Evolutionary conservation across 331 rosid species (phyloP), one percentile per base, ranked within the genome.

Genomic region (Malus hybrid): DNA sequence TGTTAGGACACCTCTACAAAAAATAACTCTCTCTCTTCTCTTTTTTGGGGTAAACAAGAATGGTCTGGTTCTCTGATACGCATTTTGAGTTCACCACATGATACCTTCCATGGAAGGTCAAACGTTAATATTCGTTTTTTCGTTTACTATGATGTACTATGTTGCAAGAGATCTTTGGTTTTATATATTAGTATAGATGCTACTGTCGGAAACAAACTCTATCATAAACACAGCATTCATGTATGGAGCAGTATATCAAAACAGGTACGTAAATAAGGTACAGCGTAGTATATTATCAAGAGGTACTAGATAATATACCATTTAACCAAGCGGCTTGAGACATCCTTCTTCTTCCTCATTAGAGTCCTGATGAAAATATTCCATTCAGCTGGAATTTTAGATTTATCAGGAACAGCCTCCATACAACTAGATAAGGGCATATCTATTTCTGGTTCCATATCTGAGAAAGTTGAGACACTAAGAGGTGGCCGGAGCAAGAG

Each of bases 401-500:
- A 84, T 77, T 83, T 81, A 86, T 80, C 44, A 74, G 81, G 73
- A 83, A 70, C 64, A 76, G 78, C 77, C 76, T 81, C 87, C 65
- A 34, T 33, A 70, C 63, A 77, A 66, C 68, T 79, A 61, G 77
- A 68, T 57, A 81, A 79, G 55, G 78, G 58, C 80, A 63, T 36
- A 70, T 72, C 77, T 67, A 63, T 65, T 29, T 82, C 83, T 58
- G 13, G 79, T 71, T 83, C 84, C 70, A 79, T 56, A 74, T 86
- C 79, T 22, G 87, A 63, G 57, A 70, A 77, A 76, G 48, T 79
- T 69, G 85, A 80, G 85, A 70, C 18, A 73, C 66, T 79, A 44
- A 83, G 26, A 72, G 92, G 86, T 74, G 97, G 97, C 70, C 50
- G 87, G 58, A 93, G 92, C 89, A 95, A 82, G 83, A 95, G 97